Base-by-base conservation (phyloP, 805 yeast species). In the Starmerella gropengiesseri region DNA sequence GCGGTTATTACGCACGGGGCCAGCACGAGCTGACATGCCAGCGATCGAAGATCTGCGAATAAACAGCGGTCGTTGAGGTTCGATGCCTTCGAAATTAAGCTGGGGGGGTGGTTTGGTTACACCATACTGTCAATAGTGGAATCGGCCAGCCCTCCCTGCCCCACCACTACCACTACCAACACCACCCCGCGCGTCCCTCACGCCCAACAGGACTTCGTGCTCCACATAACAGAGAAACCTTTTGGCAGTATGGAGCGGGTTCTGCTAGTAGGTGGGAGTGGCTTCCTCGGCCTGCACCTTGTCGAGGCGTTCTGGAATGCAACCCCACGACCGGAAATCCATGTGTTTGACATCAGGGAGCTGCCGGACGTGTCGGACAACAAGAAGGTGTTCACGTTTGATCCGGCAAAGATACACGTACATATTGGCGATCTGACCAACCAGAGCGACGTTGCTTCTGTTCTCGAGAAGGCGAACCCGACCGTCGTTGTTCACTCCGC, bases 261-360 rank as follows among this genome's bases (percentile, higher is more conserved):
- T 2, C 73, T 91, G 23, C 67, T 91, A 17, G 75, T 91, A n/a
- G 98, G 98, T 38, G 98, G 98, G 8, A 67, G 95, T 4, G 98
- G 98, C 0, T 91, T 91, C 53, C 71, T 91, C 17, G 98, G 98
- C 2, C 74, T 85, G 35, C 98, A 91, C 53, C 67, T 91, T 50
- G 76, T 91, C 32, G 87, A 87, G 55, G 91, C 84, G 60, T 89
- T 87, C 61, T 73, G 74, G 65, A 69, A 70, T 35, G 64, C 71
- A 28, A 56, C 71, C 12, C 81, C 91, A 18, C 66, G 74, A 34
- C 87, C 94, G 8, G 61, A 71, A 33, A 81, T 91, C 47, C 81
- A 78, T 56, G 94, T 91, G 14, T 83, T 91, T 58, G 98, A 91
- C 61, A 77, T 91, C 33, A 78, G 97, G 53, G 93, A 91, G 21